These are phyloP conservation scores for Thymus quinquecostatus DNA, from an alignment of 257 asterid genomes.

Conservation along the genomic window DNA sequence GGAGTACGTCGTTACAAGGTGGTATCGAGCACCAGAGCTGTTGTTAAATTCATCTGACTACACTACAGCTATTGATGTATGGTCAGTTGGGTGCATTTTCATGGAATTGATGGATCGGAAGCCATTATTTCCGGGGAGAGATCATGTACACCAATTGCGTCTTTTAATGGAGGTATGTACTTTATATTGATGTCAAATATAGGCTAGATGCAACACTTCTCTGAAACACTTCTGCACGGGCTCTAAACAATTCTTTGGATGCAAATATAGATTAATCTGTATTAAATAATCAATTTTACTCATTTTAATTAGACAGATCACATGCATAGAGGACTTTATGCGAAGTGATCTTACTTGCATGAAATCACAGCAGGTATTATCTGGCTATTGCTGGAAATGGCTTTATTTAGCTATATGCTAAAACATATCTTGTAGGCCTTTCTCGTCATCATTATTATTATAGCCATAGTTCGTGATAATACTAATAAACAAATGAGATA, in stretches of 20 bases:
- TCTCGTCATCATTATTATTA: neutral
- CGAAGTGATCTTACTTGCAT: neutral
- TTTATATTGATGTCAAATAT: neutral
- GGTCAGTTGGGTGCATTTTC: constrained; percentile 99
- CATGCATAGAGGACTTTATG: neutral
- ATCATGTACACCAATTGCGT: constrained; percentile 95
- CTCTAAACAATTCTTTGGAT: neutral
- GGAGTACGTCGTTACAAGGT: constrained; percentile 96
- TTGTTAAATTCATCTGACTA: constrained; percentile 89
- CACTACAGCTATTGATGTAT: constrained; percentile 95
- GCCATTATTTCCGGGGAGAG: constrained; percentile 97
- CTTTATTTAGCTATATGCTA: neutral
- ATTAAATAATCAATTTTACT: neutral
- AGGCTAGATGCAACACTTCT: too few species aligned
- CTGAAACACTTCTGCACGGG: too few species aligned
- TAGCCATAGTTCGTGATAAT: neutral
- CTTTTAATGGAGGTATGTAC: constrained; percentile 87
- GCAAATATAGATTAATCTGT: neutral
- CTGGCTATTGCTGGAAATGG: constrained; percentile 13
- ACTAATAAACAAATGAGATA: neutral
- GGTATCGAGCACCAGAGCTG: constrained; percentile 96
- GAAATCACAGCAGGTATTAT: neutral
- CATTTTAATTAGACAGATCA: neutral
- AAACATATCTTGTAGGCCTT: neutral
- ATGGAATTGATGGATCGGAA: constrained; percentile 98